Base-by-base conservation (phyloP, 2,329 filamentous ascomycete species). In the Fusarium nygamai region DNA sequence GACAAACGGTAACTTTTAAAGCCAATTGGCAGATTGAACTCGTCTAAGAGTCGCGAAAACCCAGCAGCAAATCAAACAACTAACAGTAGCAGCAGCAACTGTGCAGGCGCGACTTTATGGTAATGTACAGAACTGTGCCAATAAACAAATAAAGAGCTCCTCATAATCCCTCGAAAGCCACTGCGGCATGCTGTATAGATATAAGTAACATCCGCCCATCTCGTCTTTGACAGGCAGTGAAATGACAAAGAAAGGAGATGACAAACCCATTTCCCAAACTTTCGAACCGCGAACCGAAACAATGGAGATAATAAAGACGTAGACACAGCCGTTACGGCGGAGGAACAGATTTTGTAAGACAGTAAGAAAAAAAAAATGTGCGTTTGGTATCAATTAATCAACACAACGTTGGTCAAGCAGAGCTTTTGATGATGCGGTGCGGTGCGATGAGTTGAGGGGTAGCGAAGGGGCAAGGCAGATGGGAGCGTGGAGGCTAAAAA, bases 91-190 rank as follows among this genome's bases (percentile, higher is more conserved):
- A 72, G 62, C 86, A 85, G 83, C 84, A 83, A 84, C 77, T 82
- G 83, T 80, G 79, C 67, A 69, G 61, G 59, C 79, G 84, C 82
- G 81, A 84, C 84, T 85, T 82, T 79, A 85, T 83, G 81, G 83
- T 89, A 89, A 88, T 88, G 85, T 89, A 89, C 87, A 89, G 83
- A 83, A 85, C 82, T 84, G 82, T 82, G 80, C 75, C 79, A 80
- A 79, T 76, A 74, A 80, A 79, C 75, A 78, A 75, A 73, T 69
- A 77, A 75, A 79, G 78, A 78, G 78, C 78, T 78, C 77, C 76
- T 83, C 79, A 79, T 82, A 83, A 84, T 83, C 83, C 83, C 75
- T 78, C 74, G 74, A 75, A 68, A 77, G 77, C 79, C 79, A 77
- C 73, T 78, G 71, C 74, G 76, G 78, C 75, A 79, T 80, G 76